Evolutionary conservation across 371 early-diverging fungal species (phyloP), one percentile per base, ranked within the genome.

Genomic region (Haplosporangium sp.): DNA sequence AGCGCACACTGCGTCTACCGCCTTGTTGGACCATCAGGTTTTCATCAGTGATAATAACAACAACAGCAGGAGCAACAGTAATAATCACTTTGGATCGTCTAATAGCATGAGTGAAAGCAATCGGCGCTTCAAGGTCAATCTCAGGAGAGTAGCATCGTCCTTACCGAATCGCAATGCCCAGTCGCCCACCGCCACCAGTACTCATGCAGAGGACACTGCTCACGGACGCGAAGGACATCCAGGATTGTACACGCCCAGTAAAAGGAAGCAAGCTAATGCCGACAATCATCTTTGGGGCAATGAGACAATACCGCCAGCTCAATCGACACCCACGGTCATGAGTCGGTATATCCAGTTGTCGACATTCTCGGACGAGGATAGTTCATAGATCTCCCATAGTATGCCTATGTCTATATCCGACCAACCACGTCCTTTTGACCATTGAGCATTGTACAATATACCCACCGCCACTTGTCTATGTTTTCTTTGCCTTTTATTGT

Each of bases 221-320:
- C 11, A 14, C 21, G 57, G 58, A 6, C 61, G 56, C n/a, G 53
- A 64, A 60, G 50, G 51, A 21, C 73, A 73, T 47, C 73, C 73
- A n/a, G 80, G 80, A 41, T 48, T 79, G 10, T 79, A 62, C 38
- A 79, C 80, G 9, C 80, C 80, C 1, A 79, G 80, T 46, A 79
- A 79, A 21, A 71, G 60, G 55, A 62, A 47, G 14, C 18, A 50
- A 6, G 18, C 20, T 40, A 6, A 40, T 6, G 46, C 10, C 2
- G 45, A 3, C 3, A 8, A n/a, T 14, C 18, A n/a, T 23, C 6
- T 7, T n/a, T 16, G 5, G 18, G 29, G 38, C 46, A 20, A 20
- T 50, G 40, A 46, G 5, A 51, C 43, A 14, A 18, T 56, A 18
- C 56, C 64, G 23, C 70, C 58, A 20, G 65, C 55, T 11, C 48